Evolutionary conservation across 257 asterid species (phyloP).

Genomic region (Leonotis leonurus): DNA sequence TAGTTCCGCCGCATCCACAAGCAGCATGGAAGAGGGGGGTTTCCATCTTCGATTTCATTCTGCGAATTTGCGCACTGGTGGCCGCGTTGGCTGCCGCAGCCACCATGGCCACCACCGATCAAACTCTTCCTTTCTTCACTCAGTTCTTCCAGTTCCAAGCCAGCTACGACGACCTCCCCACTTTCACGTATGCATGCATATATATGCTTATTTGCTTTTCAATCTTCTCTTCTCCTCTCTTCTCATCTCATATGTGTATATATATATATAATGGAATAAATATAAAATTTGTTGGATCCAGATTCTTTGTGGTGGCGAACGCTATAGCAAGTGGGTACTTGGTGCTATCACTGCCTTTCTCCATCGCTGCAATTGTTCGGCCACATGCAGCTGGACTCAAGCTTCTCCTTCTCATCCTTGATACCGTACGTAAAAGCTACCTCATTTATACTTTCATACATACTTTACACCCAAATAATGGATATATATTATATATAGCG

Average conservation of each 20-base stretch:
- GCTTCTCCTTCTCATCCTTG: constrained; percentile 63
- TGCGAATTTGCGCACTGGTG: constrained; percentile 56
- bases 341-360: constrained; percentile 76
- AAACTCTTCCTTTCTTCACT: constrained; percentile 73
- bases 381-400: constrained; percentile 50
- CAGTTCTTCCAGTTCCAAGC: constrained; percentile 82
- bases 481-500: not conserved
- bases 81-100: constrained; percentile 60
- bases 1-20: constrained; percentile 12
- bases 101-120: constrained; percentile 79
- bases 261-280: no score
- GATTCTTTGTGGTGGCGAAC: constrained; percentile 69
- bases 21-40: constrained; percentile 53
- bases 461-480: no score
- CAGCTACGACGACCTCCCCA: constrained; percentile 72
- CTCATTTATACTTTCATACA: no score
- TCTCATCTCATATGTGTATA: no score
- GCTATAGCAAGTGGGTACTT: constrained; percentile 69
- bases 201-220: no score
- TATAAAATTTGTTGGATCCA: no score
- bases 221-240: no score
- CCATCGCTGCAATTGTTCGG: constrained; percentile 69
- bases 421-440: no score
- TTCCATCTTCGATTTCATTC: constrained; percentile 61
- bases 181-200: constrained; percentile 44